Evolutionary conservation across 352 stramenopile genomes (phyloP).

Genomic region (Pythium phragmiticola): DNA sequence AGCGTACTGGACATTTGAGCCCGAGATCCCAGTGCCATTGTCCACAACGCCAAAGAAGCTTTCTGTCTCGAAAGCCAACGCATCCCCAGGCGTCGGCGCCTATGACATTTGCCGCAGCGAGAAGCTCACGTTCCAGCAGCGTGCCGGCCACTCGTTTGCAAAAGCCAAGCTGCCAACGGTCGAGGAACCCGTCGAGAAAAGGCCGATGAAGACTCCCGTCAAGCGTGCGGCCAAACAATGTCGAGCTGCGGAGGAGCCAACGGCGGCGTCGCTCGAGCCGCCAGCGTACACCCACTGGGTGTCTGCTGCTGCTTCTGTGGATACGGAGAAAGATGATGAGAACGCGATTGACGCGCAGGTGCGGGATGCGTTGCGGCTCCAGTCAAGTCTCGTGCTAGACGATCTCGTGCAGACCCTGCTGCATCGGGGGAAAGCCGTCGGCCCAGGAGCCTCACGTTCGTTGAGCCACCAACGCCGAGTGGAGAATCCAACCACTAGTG

Average conservation of each 20-base stretch:
- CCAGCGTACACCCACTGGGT: conserved; percentile 21
- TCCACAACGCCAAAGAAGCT: conserved; percentile 13
- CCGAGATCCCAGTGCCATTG: conserved; percentile 23
- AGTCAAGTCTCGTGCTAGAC: conserved; percentile 54
- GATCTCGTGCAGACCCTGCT: conserved; percentile 57
- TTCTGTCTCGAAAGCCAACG: conserved; percentile 13
- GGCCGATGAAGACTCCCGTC: not conserved
- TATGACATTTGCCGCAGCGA: conserved; percentile 54
- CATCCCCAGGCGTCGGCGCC: conserved; percentile 37
- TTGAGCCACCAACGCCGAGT: not conserved
- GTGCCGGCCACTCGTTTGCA: conserved; percentile 40
- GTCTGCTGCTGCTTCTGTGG: conserved; percentile 1
- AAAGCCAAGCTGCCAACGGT: conserved; percentile 14
- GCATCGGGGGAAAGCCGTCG: conserved; percentile 1
- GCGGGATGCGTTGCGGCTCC: conserved; percentile 37
- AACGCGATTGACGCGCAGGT: conserved; percentile 25
- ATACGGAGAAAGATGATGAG: conserved; percentile 17
- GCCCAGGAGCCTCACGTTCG: not conserved
- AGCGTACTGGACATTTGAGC: conserved; percentile 30
- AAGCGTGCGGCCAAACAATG: not conserved
- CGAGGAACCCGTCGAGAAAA: conserved; percentile 4
- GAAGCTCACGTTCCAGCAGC: conserved; percentile 41
- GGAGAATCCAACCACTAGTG: not conserved
- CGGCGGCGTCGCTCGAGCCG: not conserved
- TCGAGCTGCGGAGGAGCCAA: not conserved